These are phyloP conservation scores for Trypanosoma mega DNA, from an alignment of 208 protist species.

Conservation along the genomic window DNA sequence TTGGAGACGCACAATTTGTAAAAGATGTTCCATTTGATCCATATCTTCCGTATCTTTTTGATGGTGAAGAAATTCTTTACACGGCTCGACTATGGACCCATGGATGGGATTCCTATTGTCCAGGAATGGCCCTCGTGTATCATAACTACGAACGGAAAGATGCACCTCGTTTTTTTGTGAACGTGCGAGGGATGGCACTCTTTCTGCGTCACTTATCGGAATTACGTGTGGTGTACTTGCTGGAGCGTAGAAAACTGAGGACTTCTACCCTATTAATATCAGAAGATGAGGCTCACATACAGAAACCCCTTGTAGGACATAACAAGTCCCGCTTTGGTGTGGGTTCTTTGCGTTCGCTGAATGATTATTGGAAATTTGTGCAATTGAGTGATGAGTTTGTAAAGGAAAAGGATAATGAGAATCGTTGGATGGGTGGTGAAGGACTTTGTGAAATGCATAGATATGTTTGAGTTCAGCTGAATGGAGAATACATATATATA, in stretches of 20 bases:
- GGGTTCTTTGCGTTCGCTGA: constrained; percentile 42
- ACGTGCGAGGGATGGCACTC: background rate
- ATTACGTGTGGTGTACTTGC: constrained; percentile 50
- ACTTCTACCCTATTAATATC: constrained; percentile 31
- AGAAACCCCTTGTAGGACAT: constrained; percentile 27
- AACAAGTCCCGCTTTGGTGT: constrained; percentile 53
- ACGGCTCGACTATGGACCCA: constrained; percentile 81
- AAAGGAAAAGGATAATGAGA: constrained; percentile 55
- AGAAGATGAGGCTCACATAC: constrained; percentile 29
- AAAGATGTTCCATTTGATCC: constrained; percentile 92
- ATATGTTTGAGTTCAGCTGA: background rate
- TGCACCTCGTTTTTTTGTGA: constrained; percentile 55
- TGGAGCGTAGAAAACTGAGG: constrained; percentile 28
- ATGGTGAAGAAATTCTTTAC: constrained; percentile 92
- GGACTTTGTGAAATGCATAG: constrained; percentile 29
- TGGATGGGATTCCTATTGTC: constrained; percentile 88
- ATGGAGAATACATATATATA: too few relatives aligned
- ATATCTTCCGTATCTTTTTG: constrained; percentile 91
- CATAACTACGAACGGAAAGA: constrained; percentile 74
- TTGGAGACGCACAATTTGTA: constrained; percentile 69
- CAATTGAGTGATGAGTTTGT: constrained; percentile 64
- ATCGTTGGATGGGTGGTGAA: constrained; percentile 52
- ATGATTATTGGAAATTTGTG: constrained; percentile 66
- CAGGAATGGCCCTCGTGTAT: constrained; percentile 61
- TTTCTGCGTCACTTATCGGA: constrained; percentile 21